These are phyloP conservation scores for Talaromyces adpressus DNA, from an alignment of 495 filamentous ascomycete species.

Conservation along the genomic window DNA sequence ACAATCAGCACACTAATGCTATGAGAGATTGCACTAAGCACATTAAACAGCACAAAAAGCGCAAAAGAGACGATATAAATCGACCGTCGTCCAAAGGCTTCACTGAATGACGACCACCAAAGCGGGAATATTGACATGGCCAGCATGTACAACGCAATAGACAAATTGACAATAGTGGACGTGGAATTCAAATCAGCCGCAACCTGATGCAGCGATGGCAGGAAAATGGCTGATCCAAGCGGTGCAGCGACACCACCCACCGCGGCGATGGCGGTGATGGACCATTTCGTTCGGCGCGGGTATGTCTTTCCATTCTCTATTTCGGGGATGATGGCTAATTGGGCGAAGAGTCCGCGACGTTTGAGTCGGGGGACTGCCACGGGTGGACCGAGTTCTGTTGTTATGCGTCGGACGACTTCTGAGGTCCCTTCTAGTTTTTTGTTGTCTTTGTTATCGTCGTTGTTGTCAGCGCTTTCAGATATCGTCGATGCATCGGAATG, in stretches of 20 bases:
- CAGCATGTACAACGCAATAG: conserved; percentile 84
- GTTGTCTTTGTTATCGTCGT: neutral
- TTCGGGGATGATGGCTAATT: conserved; percentile 73
- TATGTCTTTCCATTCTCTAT: conserved; percentile 72
- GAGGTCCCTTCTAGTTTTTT: neutral
- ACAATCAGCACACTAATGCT: conserved; percentile 82
- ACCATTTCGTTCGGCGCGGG: conserved; percentile 67
- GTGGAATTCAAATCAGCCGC: conserved; percentile 56
- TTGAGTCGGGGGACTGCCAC: conserved; percentile 52
- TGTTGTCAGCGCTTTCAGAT: neutral
- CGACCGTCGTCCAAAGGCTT: conserved; percentile 71
- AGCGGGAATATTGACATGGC: conserved; percentile 85
- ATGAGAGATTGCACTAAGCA: conserved; percentile 63
- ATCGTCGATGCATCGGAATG: conserved; percentile 3
- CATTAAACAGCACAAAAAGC: conserved; percentile 72
- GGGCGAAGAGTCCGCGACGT: conserved; percentile 69
- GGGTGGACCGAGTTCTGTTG: conserved; percentile 22
- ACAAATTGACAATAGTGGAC: conserved; percentile 70
- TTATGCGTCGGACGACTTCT: conserved; percentile 5
- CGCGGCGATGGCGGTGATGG: conserved; percentile 69
- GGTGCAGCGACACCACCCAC: conserved; percentile 70
- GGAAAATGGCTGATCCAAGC: conserved; percentile 78
- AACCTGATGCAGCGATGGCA: conserved; percentile 70
- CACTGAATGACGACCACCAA: conserved; percentile 92
- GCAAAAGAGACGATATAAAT: conserved; percentile 81